Evolutionary conservation across 139 green algal species (phyloP).

Genomic region (Volvox africanus): DNA sequence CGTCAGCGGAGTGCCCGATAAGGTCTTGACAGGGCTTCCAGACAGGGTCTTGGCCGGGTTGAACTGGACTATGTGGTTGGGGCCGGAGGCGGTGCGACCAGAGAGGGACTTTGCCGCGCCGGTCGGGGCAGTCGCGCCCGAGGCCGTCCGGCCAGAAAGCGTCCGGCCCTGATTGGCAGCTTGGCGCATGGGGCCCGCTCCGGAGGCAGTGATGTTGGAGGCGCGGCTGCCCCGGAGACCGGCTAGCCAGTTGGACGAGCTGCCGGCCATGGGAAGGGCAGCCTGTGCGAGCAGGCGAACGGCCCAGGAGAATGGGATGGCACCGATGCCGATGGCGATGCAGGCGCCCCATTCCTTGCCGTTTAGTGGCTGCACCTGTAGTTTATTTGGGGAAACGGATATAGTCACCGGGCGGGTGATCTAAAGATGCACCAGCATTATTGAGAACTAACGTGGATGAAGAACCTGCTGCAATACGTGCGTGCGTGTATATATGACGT

Average conservation of each 20-base stretch:
- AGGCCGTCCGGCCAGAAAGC: slow-evolving; percentile 12
- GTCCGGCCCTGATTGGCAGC: not conserved
- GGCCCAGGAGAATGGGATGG: slow-evolving; percentile 45
- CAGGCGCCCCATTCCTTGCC: slow-evolving; percentile 66
- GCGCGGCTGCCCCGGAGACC: slow-evolving; percentile 30
- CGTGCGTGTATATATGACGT: too few relatives aligned
- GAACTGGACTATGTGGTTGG: not conserved
- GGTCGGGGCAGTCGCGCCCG: not conserved
- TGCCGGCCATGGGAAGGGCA: not conserved
- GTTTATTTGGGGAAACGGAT: too few relatives aligned
- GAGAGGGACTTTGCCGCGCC: not conserved
- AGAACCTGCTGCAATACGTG: too few relatives aligned
- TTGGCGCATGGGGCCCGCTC: slow-evolving; percentile 1
- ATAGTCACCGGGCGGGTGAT: too few relatives aligned
- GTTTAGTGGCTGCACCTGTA: slow-evolving; percentile 48
- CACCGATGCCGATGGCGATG: slow-evolving; percentile 68
- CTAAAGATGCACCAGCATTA: too few relatives aligned
- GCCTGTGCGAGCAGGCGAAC: slow-evolving; percentile 26
- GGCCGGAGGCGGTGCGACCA: slow-evolving; percentile 17
- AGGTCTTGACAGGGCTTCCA: not conserved
- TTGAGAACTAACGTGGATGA: too few relatives aligned
- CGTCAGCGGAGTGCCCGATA: not conserved
- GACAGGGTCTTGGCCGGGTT: not conserved
- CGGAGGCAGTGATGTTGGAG: slow-evolving; percentile 25
- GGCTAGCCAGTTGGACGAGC: slow-evolving; percentile 24